These are phyloP conservation scores for Ophiostoma ulmi DNA, from an alignment of 2,329 filamentous ascomycete species.

Conservation along the genomic window DNA sequence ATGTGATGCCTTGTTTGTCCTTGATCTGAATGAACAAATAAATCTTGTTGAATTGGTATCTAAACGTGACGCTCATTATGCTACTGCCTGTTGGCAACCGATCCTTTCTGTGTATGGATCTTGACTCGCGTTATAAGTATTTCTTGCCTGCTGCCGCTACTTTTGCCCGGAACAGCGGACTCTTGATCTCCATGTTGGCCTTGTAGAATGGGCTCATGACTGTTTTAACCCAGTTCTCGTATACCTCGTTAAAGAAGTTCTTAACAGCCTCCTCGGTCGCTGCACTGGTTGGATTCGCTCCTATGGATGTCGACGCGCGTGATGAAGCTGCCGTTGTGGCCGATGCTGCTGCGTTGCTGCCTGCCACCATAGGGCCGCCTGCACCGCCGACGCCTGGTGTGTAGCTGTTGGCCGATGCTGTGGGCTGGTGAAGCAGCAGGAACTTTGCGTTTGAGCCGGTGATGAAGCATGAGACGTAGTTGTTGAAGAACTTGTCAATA, in stretches of 20 bases:
- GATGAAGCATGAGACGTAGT: conserved; percentile 90
- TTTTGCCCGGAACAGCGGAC: conserved; percentile 75
- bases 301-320: conserved; percentile 63
- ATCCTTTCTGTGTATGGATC: not conserved
- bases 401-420: conserved; percentile 24
- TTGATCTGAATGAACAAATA: not conserved
- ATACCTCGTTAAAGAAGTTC: conserved; percentile 91
- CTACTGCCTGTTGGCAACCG: not conserved
- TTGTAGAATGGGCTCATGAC: conserved; percentile 96
- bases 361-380: conserved; percentile 13
- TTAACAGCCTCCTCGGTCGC: conserved; percentile 94
- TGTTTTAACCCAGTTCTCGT: conserved; percentile 94
- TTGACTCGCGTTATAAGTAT: conserved; percentile 55
- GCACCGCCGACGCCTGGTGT: conserved; percentile 24
- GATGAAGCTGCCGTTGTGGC: conserved; percentile 37
- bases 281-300: conserved; percentile 77
- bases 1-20: not conserved
- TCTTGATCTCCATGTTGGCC: conserved; percentile 77
- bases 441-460: conserved; percentile 92
- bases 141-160: conserved; percentile 88
- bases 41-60: not conserved
- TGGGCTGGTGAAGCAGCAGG: conserved; percentile 82
- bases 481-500: conserved; percentile 94
- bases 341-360: conserved; percentile 18
- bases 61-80: conserved; percentile 11